These are phyloP conservation scores for Microbotryum scabiosae DNA, from an alignment of 1,284 basidiomycete genomes.

Conservation along the genomic window DNA sequence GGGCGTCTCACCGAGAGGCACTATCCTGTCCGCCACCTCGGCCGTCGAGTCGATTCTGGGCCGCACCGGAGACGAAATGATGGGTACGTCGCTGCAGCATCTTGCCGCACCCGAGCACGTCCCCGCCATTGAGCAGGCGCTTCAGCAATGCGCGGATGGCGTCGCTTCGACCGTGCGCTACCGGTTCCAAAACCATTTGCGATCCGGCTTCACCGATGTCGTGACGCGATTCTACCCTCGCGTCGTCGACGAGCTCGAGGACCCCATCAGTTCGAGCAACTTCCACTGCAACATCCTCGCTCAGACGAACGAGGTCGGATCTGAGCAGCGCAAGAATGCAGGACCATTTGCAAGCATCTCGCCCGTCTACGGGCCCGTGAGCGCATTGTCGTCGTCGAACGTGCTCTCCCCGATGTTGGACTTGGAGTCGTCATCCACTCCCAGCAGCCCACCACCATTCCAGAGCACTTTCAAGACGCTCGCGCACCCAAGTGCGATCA, in stretches of 20 bases:
- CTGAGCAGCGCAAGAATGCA: conserved; percentile 25
- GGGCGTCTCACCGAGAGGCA: conserved; percentile 30
- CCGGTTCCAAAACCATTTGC: conserved; percentile 11
- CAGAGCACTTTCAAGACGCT: conserved; percentile 33
- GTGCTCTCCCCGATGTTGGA: conserved; percentile 7
- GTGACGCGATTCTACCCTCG: conserved; percentile 31
- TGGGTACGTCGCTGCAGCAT: conserved; percentile 18
- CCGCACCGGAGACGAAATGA: conserved; percentile 14
- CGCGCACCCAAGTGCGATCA: conserved; percentile 24
- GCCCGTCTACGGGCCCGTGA: conserved; percentile 14
- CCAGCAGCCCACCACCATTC: conserved; percentile 7
- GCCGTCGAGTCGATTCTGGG: conserved; percentile 26
- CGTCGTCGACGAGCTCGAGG: conserved; percentile 12
- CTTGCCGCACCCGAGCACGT: conserved; percentile 16
- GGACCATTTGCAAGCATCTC: conserved; percentile 5
- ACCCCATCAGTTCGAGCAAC: conserved; percentile 1
- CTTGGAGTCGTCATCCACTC: conserved; percentile 12
- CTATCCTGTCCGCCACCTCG: conserved; percentile 28
- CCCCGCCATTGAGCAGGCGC: conserved; percentile 8
- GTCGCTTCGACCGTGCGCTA: conserved; percentile 18
- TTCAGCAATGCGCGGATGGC: conserved; percentile 19
- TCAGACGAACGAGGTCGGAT: conserved; percentile 26
- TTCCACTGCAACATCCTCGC: conserved; percentile 22
- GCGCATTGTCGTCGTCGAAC: neutral
- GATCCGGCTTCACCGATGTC: conserved; percentile 16